Percentiles rank a stretch among this genome's conserved stretches.
Evolutionary conservation across 2,329 filamentous ascomycete species (phyloP).

Genomic region (Nemania bipapillata): DNA sequence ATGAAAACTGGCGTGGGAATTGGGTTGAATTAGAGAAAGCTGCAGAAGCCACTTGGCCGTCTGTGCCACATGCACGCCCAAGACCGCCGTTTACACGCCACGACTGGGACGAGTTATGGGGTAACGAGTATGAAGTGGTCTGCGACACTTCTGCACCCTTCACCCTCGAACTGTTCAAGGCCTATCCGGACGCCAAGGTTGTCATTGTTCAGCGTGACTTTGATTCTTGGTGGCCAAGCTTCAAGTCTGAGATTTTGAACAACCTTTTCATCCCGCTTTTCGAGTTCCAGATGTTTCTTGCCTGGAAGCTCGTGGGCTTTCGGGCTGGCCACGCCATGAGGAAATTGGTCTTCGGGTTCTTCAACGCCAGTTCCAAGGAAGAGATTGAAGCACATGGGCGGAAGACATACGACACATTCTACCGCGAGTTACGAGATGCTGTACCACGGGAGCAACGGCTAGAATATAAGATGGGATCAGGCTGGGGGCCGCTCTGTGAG

Average conservation of each 20-base stretch:
- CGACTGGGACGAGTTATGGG: constrained; percentile 36
- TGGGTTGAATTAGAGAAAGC: constrained; percentile 34
- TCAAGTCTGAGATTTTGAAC: constrained; percentile 23
- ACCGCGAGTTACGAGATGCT: constrained; percentile 7
- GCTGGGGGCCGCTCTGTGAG: constrained; percentile 37
- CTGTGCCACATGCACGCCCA: constrained; percentile 6
- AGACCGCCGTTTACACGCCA: constrained; percentile 13
- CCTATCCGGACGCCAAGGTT: constrained; percentile 37
- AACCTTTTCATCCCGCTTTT: constrained; percentile 11
- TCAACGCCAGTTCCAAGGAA: constrained; percentile 8
- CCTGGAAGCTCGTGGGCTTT: constrained; percentile 18
- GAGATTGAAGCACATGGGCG: constrained; percentile 28
- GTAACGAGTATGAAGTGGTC: constrained; percentile 31
- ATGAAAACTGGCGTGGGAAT: background rate
- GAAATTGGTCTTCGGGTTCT: constrained; percentile 35
- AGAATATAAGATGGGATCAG: constrained; percentile 35
- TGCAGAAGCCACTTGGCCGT: constrained; percentile 35
- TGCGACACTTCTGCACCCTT: constrained; percentile 30
- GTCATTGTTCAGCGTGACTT: constrained; percentile 36
- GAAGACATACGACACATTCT: constrained; percentile 32
- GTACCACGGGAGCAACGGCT: constrained; percentile 32
- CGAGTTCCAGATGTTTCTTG: constrained; percentile 11
- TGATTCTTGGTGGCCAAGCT: constrained; percentile 36
- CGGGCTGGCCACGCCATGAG: constrained; percentile 29
- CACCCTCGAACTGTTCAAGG: constrained; percentile 23